These are phyloP conservation scores for Calocybe gangraenosa DNA, from an alignment of 768 basidiomycete genomes.

Conservation along the genomic window DNA sequence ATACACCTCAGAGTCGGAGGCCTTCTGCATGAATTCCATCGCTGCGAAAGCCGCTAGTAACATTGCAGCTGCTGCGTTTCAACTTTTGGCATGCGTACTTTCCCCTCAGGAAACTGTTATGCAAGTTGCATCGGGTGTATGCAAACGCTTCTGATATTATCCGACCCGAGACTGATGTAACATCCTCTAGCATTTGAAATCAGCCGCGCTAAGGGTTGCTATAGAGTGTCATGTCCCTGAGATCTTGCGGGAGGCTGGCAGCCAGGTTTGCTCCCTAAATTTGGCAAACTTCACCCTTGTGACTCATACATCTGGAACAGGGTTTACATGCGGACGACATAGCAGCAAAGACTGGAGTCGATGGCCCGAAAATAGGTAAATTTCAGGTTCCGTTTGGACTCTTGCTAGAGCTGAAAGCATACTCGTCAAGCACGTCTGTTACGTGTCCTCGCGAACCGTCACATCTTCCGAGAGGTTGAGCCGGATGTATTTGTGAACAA, in stretches of 20 bases:
- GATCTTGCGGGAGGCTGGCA: conserved; percentile 30
- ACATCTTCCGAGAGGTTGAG: conserved; percentile 31
- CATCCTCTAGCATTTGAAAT: conserved; percentile 18
- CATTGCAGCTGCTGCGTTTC: too few relatives aligned
- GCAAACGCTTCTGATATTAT: too few relatives aligned
- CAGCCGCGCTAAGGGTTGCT: conserved; percentile 20
- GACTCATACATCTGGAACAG: conserved; percentile 11
- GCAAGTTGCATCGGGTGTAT: conserved; percentile 19
- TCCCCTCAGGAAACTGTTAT: conserved; percentile 22
- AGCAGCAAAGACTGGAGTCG: conserved; percentile 24
- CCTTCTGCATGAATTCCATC: too few relatives aligned
- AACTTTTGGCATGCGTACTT: conserved; percentile 7
- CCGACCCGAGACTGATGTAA: neutral
- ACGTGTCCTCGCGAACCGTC: conserved; percentile 28
- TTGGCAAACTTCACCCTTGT: neutral
- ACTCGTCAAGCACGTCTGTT: conserved; percentile 19
- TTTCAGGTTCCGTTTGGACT: conserved; percentile 8
- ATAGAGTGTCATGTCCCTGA: conserved; percentile 24
- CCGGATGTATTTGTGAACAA: conserved; percentile 33
- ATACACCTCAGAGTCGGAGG: too few relatives aligned
- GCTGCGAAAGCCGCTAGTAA: too few relatives aligned
- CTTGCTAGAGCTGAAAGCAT: conserved; percentile 7
- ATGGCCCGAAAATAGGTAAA: conserved; percentile 30
- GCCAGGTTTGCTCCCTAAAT: conserved; percentile 16
- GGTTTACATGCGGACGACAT: conserved; percentile 36